These are phyloP conservation scores for Alternaria panax DNA, from an alignment of 2,329 filamentous ascomycete species.

Conservation along the genomic window DNA sequence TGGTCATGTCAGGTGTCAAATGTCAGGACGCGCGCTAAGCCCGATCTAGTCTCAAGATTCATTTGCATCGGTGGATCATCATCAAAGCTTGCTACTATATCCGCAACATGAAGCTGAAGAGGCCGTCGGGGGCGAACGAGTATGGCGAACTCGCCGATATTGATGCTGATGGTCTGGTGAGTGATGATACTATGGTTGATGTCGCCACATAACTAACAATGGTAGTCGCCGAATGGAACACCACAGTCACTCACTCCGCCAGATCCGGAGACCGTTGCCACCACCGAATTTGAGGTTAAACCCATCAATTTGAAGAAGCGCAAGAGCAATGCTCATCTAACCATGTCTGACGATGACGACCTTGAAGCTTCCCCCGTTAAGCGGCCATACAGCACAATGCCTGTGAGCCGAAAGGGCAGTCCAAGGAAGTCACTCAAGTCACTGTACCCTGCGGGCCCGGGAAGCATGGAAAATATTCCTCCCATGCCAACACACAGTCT, in stretches of 20 bases:
- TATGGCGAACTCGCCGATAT: conserved; percentile 43
- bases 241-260: conserved; percentile 39
- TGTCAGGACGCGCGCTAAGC: conserved; percentile 18
- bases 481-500: conserved; percentile 28
- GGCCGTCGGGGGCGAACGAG: conserved; percentile 40
- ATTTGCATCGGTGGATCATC: conserved; percentile 50
- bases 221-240: conserved; percentile 42
- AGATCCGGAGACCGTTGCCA: conserved; percentile 26
- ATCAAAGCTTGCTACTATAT: conserved; percentile 51
- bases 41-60: conserved; percentile 41
- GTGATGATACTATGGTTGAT: conserved; percentile 8
- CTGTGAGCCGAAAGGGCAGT: conserved; percentile 33
- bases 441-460: conserved; percentile 27
- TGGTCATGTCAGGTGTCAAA: conserved; percentile 7
- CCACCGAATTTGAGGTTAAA: conserved; percentile 34
- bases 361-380: conserved; percentile 34
- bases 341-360: conserved; percentile 43
- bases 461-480: conserved; percentile 38
- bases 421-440: conserved; percentile 41
- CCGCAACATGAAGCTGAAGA: conserved; percentile 48
- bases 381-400: conserved; percentile 41
- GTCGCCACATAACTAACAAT: conserved; percentile 20
- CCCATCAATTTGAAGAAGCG: conserved; percentile 40
- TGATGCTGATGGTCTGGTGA: conserved; percentile 35
- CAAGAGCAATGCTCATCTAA: conserved; percentile 43